These are phyloP conservation scores for Pythium myriotylum DNA, from an alignment of 352 stramenopile genomes.

Conservation along the genomic window DNA sequence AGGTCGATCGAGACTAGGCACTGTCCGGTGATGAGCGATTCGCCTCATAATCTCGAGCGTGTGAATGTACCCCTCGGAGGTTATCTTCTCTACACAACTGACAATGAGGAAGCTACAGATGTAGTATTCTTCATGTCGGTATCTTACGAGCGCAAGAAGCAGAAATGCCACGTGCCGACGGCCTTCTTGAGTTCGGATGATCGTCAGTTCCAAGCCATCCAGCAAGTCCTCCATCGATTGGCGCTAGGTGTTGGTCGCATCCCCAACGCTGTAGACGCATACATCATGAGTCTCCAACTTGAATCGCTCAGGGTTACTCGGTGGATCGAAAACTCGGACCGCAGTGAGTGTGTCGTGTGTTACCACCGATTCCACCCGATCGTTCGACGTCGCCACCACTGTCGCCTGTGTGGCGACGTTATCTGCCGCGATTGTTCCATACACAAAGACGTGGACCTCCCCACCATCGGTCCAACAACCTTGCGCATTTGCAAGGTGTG, in stretches of 20 bases:
- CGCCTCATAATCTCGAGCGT: constrained; percentile 59
- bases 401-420: constrained; percentile 72
- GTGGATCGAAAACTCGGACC: constrained; percentile 62
- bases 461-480: constrained; percentile 61
- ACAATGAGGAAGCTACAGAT: constrained; percentile 57
- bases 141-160: constrained; percentile 23
- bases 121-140: constrained; percentile 83
- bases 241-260: constrained; percentile 52
- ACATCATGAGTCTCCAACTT: constrained; percentile 58
- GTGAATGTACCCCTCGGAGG: constrained; percentile 61
- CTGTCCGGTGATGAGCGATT: constrained; percentile 65
- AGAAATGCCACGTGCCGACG: constrained; percentile 5
- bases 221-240: constrained; percentile 62
- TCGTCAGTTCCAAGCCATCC: constrained; percentile 64
- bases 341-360: constrained; percentile 62
- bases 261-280: constrained; percentile 62
- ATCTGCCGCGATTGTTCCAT: constrained; percentile 78
- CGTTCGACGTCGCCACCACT: constrained; percentile 70
- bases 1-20: constrained; percentile 64
- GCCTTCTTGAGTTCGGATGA: constrained; percentile 41
- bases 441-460: constrained; percentile 70
- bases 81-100: constrained; percentile 70
- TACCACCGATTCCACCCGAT: constrained; percentile 70
- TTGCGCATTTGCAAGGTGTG: constrained; percentile 70
- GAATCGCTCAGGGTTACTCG: constrained; percentile 50